These are phyloP conservation scores for Singerocomus inundabilis DNA, from an alignment of 1,284 basidiomycete genomes.

Conservation along the genomic window DNA sequence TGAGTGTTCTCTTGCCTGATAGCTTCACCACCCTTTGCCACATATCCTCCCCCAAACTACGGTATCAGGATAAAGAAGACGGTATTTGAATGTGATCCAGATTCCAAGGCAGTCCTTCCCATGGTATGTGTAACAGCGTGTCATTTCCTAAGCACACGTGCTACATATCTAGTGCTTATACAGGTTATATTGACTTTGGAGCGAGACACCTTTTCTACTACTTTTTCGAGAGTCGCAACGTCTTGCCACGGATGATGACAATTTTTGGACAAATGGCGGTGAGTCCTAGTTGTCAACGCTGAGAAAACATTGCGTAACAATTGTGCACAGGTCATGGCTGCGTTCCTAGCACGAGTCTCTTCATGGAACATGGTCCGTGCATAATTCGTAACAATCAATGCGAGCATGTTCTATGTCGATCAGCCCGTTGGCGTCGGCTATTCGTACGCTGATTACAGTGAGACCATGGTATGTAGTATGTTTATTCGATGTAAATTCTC, in stretches of 20 bases:
- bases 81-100: slow-evolving; percentile 29
- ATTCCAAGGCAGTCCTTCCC: slow-evolving; percentile 34
- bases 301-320: slow-evolving; percentile 19
- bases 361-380: slow-evolving; percentile 44
- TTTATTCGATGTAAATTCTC: not conserved
- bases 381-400: slow-evolving; percentile 43
- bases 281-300: slow-evolving; percentile 31
- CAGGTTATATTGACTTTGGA: slow-evolving; percentile 65
- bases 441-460: slow-evolving; percentile 63
- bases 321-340: slow-evolving; percentile 25
- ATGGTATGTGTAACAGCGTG: slow-evolving; percentile 44
- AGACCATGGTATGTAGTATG: slow-evolving; percentile 41
- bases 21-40: slow-evolving; percentile 50
- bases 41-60: slow-evolving; percentile 52
- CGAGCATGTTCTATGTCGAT: slow-evolving; percentile 65
- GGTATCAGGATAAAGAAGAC: slow-evolving; percentile 52
- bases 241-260: slow-evolving; percentile 63
- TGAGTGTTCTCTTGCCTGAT: slow-evolving; percentile 42
- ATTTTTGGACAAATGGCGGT: slow-evolving; percentile 55
- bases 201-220: slow-evolving; percentile 70
- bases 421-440: slow-evolving; percentile 72
- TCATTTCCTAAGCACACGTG: slow-evolving; percentile 35
- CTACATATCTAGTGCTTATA: slow-evolving; percentile 53
- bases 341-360: slow-evolving; percentile 28
- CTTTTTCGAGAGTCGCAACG: slow-evolving; percentile 78